These are phyloP conservation scores for Mucor velutinosus DNA, from an alignment of 371 early-diverging fungal species.

Conservation along the genomic window DNA sequence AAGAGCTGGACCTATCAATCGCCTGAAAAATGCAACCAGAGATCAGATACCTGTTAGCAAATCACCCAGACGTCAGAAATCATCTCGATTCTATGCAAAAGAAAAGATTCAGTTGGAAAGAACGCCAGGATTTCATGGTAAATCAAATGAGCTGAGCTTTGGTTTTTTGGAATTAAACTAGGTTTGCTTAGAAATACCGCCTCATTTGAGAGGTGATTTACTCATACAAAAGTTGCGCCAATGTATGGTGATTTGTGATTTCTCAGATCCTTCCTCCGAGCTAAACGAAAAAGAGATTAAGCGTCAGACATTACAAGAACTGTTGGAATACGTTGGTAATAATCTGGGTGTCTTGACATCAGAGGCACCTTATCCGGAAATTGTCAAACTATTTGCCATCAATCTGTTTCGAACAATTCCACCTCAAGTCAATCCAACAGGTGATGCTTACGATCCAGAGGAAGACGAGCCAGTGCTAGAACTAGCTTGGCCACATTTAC, in stretches of 20 bases:
- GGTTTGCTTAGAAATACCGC: conserved; percentile 64
- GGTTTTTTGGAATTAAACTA: not conserved
- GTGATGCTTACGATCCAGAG: conserved; percentile 97
- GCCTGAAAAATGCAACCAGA: conserved; percentile 81
- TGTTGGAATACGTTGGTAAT: conserved; percentile 89
- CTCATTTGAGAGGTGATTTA: conserved; percentile 74
- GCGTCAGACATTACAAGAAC: conserved; percentile 83
- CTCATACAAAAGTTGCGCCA: conserved; percentile 89
- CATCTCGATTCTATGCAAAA: conserved; percentile 85
- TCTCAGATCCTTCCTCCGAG: conserved; percentile 86
- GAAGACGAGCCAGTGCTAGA: conserved; percentile 97
- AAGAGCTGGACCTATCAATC: conserved; percentile 75
- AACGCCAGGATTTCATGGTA: conserved; percentile 78
- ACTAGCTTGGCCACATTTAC: conserved; percentile 95
- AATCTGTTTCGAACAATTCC: conserved; percentile 96
- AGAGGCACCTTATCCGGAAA: conserved; percentile 86
- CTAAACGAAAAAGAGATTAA: conserved; percentile 95
- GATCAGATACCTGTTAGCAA: conserved; percentile 82
- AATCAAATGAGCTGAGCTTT: not conserved
- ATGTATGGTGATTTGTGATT: conserved; percentile 93
- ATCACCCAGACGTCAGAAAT: conserved; percentile 83
- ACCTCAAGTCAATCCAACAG: conserved; percentile 92
- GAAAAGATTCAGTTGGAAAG: conserved; percentile 82
- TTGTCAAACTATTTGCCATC: conserved; percentile 88
- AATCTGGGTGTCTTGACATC: conserved; percentile 84